phyloP scores from a whole-genome alignment of 164 flowering plant species.

The Cinnamomum chago region DNA sequence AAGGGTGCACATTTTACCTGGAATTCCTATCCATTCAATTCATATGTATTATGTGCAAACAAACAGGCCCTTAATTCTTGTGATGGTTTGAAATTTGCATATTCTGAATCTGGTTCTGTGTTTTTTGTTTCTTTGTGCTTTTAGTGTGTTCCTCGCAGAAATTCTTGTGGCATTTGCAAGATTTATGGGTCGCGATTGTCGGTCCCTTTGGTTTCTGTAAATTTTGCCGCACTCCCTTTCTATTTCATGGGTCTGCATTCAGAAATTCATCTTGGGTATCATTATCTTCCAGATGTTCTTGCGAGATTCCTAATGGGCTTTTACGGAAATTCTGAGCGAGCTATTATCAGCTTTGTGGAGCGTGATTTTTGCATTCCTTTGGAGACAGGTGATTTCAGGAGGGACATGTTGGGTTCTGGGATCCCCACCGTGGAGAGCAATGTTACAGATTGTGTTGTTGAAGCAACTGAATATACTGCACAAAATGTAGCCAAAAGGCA shows the following conservation, averaged over 20 bases:
- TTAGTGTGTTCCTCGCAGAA: constrained; percentile 32
- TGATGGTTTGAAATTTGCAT: neutral
- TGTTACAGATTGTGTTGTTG: constrained; percentile 14
- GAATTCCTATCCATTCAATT: no score
- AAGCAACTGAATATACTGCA: constrained; percentile 17
- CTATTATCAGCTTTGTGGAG: constrained; percentile 7
- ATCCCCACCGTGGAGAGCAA: constrained; percentile 12
- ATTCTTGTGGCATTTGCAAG: constrained; percentile 33
- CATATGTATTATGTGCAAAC: no score
- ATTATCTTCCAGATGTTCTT: constrained; percentile 12
- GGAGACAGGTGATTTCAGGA: constrained; percentile 6
- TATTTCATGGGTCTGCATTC: constrained; percentile 52
- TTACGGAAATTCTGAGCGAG: constrained; percentile 3
- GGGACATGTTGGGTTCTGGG: constrained; percentile 2
- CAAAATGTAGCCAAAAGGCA: constrained; percentile 23
- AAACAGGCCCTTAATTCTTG: neutral
- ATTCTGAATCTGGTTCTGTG: neutral
- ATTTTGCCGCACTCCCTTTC: constrained; percentile 58
- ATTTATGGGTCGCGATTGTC: constrained; percentile 34
- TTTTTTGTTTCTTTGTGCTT: neutral
- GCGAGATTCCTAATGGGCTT: constrained; percentile 7
- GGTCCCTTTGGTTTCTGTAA: constrained; percentile 50
- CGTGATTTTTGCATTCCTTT: constrained; percentile 8
- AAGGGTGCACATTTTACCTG: no score
- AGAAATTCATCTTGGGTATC: constrained; percentile 27